phyloP scores from a whole-genome alignment of 352 stramenopile species.

The Phytophthora pseudosyringae region DNA sequence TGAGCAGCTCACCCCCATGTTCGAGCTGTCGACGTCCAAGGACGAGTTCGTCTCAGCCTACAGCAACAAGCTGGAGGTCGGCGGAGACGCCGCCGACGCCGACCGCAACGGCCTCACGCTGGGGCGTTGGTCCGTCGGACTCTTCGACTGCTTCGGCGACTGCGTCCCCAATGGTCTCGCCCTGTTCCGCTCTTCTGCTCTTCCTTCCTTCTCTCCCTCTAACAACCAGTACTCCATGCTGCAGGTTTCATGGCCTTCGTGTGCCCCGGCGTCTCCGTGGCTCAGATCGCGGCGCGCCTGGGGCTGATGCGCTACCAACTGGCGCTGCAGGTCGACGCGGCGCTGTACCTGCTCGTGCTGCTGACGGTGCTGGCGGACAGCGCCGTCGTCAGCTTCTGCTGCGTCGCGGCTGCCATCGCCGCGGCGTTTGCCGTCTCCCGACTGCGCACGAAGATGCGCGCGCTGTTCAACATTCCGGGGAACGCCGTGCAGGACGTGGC shows the following conservation, averaged over 20 bases:
- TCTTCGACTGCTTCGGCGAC: conserved; percentile 33
- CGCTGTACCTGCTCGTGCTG: conserved; percentile 43
- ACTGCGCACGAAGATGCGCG: conserved; percentile 49
- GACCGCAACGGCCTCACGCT: conserved; percentile 38
- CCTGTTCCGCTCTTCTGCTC: not conserved
- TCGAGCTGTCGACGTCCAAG: conserved; percentile 24
- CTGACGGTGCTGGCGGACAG: conserved; percentile 29
- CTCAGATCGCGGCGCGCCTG: conserved; percentile 37
- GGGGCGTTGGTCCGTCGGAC: conserved; percentile 25
- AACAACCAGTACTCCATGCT: not conserved
- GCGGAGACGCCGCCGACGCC: not conserved
- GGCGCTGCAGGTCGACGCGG: conserved; percentile 44
- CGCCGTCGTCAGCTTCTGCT: conserved; percentile 24
- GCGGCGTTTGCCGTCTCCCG: conserved; percentile 16
- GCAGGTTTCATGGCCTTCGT: conserved; percentile 41
- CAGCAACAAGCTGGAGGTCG: conserved; percentile 24
- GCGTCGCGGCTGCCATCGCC: conserved; percentile 29
- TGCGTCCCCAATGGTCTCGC: conserved; percentile 42
- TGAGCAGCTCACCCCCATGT: conserved; percentile 2
- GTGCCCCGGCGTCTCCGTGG: conserved; percentile 42
- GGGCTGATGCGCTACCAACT: conserved; percentile 57
- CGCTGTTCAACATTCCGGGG: conserved; percentile 54
- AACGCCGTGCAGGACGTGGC: conserved; percentile 38
- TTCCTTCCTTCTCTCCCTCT: not conserved
- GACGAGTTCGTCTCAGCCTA: conserved; percentile 29